phyloP scores from a whole-genome alignment of 2,329 filamentous ascomycete genomes.

The Microdochium bolleyi region DNA sequence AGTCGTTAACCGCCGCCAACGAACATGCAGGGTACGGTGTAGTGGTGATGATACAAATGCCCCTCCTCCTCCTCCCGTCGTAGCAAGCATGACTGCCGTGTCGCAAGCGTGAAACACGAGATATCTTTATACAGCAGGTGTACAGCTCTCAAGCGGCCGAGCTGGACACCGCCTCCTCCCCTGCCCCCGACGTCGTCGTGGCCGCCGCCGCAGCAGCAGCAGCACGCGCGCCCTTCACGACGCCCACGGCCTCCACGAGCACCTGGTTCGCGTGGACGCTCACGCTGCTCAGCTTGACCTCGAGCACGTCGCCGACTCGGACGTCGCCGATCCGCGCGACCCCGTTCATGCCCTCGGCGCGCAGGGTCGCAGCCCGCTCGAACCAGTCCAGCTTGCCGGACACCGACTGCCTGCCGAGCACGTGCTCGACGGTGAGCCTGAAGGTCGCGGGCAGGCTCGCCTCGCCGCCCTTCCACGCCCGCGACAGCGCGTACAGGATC shows the following conservation, averaged over 20 bases:
- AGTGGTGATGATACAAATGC: too few relatives aligned
- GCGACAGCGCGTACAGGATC: constrained; percentile 51
- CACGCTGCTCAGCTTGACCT: constrained; percentile 46
- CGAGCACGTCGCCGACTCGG: constrained; percentile 41
- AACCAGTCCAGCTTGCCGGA: constrained; percentile 43
- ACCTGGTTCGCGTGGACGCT: constrained; percentile 40
- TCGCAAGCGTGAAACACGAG: too few relatives aligned
- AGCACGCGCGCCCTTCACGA: constrained; percentile 12
- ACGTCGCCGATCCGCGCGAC: constrained; percentile 32
- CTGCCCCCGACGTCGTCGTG: not conserved
- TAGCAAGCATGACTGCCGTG: too few relatives aligned
- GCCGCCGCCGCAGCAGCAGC: not conserved
- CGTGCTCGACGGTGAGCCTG: constrained; percentile 34
- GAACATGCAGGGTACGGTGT: too few relatives aligned
- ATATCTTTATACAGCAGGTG: too few relatives aligned
- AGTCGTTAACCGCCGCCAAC: too few relatives aligned
- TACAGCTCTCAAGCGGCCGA: not conserved
- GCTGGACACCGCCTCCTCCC: not conserved
- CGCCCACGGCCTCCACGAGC: constrained; percentile 35
- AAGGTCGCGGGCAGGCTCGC: constrained; percentile 37
- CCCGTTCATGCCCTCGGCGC: constrained; percentile 26
- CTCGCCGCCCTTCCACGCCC: constrained; percentile 50
- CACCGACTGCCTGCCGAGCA: constrained; percentile 22
- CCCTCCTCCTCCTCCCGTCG: too few relatives aligned
- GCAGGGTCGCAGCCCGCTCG: constrained; percentile 32